These are phyloP conservation scores for Terana coerulea DNA, from an alignment of 768 basidiomycete species.

Conservation along the genomic window DNA sequence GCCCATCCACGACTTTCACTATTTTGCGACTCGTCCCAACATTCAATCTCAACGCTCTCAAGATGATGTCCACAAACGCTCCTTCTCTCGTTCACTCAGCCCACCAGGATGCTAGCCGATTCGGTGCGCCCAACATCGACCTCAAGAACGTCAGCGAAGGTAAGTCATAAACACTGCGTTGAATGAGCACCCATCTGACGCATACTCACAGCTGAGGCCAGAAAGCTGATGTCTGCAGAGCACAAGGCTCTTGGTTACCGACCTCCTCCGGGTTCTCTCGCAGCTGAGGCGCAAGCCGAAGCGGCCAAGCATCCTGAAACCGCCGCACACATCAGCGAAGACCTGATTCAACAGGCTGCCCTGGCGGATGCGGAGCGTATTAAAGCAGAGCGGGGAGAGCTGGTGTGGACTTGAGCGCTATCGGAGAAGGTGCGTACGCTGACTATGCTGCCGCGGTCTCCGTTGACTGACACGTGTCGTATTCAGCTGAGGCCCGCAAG, in stretches of 20 bases:
- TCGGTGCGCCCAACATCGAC: not conserved
- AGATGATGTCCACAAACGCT: constrained; percentile 9
- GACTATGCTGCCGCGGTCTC: too few relatives aligned
- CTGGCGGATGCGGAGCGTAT: constrained; percentile 20
- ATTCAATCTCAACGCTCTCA: constrained; percentile 1
- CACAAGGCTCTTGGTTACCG: constrained; percentile 34
- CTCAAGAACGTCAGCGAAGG: constrained; percentile 22
- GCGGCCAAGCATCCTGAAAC: constrained; percentile 23
- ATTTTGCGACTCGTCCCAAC: not conserved
- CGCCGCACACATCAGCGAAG: not conserved
- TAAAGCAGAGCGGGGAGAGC: constrained; percentile 8
- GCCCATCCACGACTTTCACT: not conserved
- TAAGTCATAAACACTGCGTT: constrained; percentile 4
- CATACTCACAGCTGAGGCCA: constrained; percentile 3
- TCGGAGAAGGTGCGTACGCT: constrained; percentile 19
- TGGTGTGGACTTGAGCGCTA: constrained; percentile 14
- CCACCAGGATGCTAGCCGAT: not conserved
- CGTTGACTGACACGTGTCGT: not conserved
- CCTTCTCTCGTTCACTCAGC: not conserved
- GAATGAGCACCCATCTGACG: too few relatives aligned
- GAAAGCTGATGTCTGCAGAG: constrained; percentile 32
- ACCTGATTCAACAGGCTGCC: constrained; percentile 14
- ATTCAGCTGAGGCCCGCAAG: constrained; percentile 20
- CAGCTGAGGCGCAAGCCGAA: constrained; percentile 20
- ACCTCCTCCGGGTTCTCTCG: constrained; percentile 32